These are phyloP conservation scores for Aspergillus neoniger DNA, from an alignment of 2,329 filamentous ascomycete species.

Conservation along the genomic window DNA sequence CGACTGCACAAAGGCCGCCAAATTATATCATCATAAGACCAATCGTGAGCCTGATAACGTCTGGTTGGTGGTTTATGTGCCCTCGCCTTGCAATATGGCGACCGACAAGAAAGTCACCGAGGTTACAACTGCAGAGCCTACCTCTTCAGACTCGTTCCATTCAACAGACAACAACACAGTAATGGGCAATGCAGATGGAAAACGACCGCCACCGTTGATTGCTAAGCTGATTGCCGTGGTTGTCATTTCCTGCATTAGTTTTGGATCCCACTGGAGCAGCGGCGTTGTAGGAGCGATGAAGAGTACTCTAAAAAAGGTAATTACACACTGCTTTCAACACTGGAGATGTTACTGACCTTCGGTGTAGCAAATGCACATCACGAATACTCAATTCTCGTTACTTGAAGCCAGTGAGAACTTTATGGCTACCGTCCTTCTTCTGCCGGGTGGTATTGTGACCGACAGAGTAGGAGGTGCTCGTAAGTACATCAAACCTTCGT, in stretches of 20 bases:
- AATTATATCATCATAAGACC: background rate
- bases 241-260: constrained; percentile 52
- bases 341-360: background rate
- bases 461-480: constrained; percentile 61
- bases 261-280: constrained; percentile 62
- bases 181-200: constrained; percentile 13
- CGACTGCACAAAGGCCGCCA: background rate
- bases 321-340: constrained; percentile 6
- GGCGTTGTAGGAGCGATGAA: constrained; percentile 64
- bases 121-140: background rate
- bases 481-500: constrained; percentile 20
- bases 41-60: background rate
- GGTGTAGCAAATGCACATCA: constrained; percentile 54
- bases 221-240: constrained; percentile 50
- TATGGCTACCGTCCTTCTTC: constrained; percentile 60
- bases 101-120: background rate
- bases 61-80: too few species aligned
- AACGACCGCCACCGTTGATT: constrained; percentile 28
- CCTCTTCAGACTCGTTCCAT: background rate
- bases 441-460: constrained; percentile 58
- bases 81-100: background rate
- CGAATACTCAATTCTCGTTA: constrained; percentile 61
- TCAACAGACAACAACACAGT: background rate
- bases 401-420: constrained; percentile 64
- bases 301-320: constrained; percentile 59